These are phyloP conservation scores for Trichothecium sympodiale DNA, from an alignment of 2,329 filamentous ascomycete species.

Conservation along the genomic window DNA sequence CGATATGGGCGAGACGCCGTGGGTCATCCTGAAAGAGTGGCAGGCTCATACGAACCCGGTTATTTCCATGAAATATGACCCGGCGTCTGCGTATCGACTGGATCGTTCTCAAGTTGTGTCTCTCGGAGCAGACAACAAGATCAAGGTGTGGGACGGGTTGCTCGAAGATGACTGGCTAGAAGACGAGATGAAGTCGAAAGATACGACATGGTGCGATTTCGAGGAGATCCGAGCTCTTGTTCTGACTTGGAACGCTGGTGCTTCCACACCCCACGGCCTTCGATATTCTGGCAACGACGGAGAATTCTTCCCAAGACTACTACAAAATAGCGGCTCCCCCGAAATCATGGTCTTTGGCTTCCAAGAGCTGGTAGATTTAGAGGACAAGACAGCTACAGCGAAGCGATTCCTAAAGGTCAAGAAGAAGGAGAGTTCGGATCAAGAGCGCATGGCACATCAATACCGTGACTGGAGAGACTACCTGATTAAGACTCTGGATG, in stretches of 20 bases:
- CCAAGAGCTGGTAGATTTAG: constrained; percentile 94
- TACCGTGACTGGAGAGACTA: constrained; percentile 96
- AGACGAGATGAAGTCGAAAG: constrained; percentile 71
- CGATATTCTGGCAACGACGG: constrained; percentile 59
- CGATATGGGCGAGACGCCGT: constrained; percentile 71
- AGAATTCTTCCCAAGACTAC: constrained; percentile 68
- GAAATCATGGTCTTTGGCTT: constrained; percentile 95
- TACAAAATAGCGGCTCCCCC: constrained; percentile 66
- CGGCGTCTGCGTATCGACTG: constrained; percentile 73
- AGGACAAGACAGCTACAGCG: constrained; percentile 96
- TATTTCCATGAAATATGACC: constrained; percentile 65
- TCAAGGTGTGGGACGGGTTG: constrained; percentile 85
- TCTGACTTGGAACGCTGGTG: constrained; percentile 95
- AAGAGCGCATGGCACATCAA: constrained; percentile 91
- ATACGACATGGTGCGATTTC: constrained; percentile 77
- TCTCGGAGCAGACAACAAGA: constrained; percentile 73
- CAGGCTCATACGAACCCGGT: constrained; percentile 78
- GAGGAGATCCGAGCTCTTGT: constrained; percentile 69
- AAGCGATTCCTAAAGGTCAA: constrained; percentile 88
- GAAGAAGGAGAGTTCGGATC: constrained; percentile 67
- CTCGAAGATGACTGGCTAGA: constrained; percentile 94
- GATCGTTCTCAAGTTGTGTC: constrained; percentile 78
- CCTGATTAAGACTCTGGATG: constrained; percentile 69
- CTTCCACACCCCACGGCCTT: constrained; percentile 79
- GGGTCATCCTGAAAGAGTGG: constrained; percentile 92